Percentiles rank a stretch among this genome's conserved stretches.
Evolutionary conservation across 78 protist genomes (phyloP).

Genomic region (Pigoraptor vietnamica): DNA sequence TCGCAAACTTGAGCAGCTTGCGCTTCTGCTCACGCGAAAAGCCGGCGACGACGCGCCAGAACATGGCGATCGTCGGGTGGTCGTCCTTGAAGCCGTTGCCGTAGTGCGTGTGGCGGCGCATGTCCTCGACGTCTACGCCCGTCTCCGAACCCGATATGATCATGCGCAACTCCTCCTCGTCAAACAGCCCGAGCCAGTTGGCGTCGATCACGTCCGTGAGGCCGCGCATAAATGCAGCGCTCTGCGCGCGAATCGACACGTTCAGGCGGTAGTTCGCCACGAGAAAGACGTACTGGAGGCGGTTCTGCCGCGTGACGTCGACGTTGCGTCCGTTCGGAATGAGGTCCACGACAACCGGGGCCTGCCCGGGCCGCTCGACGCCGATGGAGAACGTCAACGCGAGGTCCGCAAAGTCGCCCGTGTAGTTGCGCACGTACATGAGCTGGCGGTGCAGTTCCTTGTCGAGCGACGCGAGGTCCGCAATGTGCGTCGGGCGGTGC

Average conservation of each 20-base stretch:
- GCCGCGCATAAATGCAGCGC: slow-evolving; percentile 44
- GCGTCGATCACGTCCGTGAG: slow-evolving; percentile 15
- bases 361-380: slow-evolving; percentile 23
- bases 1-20: slow-evolving; percentile 21
- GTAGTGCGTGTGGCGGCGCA: slow-evolving; percentile 16
- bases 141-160: slow-evolving; percentile 37
- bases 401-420: slow-evolving; percentile 34
- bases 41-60: slow-evolving; percentile 22
- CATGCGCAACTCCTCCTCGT: slow-evolving; percentile 31
- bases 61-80: slow-evolving; percentile 8
- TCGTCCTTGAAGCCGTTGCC: slow-evolving; percentile 13
- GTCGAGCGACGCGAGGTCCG: slow-evolving; percentile 39
- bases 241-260: not conserved
- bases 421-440: slow-evolving; percentile 2
- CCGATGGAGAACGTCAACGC: slow-evolving; percentile 41
- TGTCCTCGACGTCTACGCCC: slow-evolving; percentile 13
- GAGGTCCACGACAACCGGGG: not conserved
- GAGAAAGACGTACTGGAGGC: slow-evolving; percentile 29
- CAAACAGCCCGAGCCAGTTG: slow-evolving; percentile 40
- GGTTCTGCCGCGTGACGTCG: slow-evolving; percentile 34
- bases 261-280: slow-evolving; percentile 55
- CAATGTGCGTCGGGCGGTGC: not conserved
- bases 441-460: slow-evolving; percentile 23
- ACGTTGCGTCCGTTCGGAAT: slow-evolving; percentile 25
- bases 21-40: slow-evolving; percentile 12